Conservation (phyloP, 306 rosid genomes). For the Pyrus pyrifolia region DNA sequence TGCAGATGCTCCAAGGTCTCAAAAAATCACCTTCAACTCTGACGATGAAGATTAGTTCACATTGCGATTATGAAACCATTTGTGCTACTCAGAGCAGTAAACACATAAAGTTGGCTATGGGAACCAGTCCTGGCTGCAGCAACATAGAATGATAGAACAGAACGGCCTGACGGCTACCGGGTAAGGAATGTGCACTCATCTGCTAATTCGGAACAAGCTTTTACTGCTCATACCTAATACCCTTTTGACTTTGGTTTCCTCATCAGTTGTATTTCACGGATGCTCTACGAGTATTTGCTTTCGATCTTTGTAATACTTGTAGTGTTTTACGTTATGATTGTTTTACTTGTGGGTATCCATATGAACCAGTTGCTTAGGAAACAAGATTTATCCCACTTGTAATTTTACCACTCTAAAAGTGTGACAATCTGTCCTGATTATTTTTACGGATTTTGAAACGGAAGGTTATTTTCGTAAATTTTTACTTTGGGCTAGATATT, state of each 20-base stretch:
- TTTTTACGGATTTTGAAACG: too few relatives aligned
- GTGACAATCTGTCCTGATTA: too few relatives aligned
- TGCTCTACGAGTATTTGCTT: background rate
- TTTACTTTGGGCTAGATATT: too few relatives aligned
- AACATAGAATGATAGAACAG: too few relatives aligned
- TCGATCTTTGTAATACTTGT: background rate
- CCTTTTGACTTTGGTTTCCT: background rate
- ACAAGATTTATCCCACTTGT: too few relatives aligned
- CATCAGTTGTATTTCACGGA: background rate
- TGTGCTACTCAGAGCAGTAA: background rate
- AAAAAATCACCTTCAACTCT: conserved; percentile 72
- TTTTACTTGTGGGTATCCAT: background rate
- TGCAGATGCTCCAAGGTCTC: conserved; percentile 65
- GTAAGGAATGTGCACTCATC: background rate
- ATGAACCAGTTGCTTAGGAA: too few relatives aligned
- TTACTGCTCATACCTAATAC: too few relatives aligned
- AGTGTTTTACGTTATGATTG: background rate
- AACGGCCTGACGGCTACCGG: too few relatives aligned
- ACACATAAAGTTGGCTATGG: background rate
- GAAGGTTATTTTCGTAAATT: too few relatives aligned
- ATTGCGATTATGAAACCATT: background rate
- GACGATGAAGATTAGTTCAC: conserved; percentile 61
- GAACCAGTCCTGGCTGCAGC: background rate
- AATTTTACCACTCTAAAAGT: too few relatives aligned
- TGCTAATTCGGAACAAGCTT: too few relatives aligned